Percentiles rank a stretch among this genome's conserved stretches.
phyloP scores from a whole-genome alignment of 192 early-diverging fungal species.

The Neocallimastix lanati region DNA sequence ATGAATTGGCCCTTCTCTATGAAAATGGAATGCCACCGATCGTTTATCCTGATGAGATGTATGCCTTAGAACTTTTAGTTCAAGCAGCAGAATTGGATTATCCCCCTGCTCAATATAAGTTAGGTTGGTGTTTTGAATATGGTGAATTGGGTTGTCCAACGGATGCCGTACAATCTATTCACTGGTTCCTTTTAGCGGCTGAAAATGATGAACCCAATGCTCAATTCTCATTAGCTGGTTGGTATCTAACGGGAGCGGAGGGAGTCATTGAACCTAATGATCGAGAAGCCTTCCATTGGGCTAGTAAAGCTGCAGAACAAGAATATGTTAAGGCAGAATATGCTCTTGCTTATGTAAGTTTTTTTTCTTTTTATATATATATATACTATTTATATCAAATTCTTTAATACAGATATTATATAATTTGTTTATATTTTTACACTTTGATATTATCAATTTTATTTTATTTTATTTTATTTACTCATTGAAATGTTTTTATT shows the following conservation, averaged over 20 bases:
- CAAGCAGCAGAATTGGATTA: constrained; percentile 1
- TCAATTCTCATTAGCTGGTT: constrained; percentile 2
- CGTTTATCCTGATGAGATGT: neutral
- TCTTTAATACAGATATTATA: too few species aligned
- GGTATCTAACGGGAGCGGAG: constrained; percentile 4
- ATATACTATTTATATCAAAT: too few species aligned
- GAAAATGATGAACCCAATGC: constrained; percentile 1
- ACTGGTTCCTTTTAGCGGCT: neutral
- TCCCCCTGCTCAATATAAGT: constrained; percentile 1
- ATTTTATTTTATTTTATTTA: neutral
- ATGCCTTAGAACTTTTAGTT: neutral
- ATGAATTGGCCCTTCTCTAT: neutral
- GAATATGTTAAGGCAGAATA: constrained; percentile 6
- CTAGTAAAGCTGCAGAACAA: constrained; percentile 1
- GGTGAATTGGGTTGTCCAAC: constrained; percentile 1
- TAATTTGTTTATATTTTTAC: too few species aligned
- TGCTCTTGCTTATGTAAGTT: constrained; percentile 2
- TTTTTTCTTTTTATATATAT: too few species aligned
- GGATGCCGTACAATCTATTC: neutral
- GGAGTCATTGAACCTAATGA: neutral
- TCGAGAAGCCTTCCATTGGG: constrained; percentile 1
- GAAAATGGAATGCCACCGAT: neutral
- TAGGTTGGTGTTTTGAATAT: constrained; percentile 1
- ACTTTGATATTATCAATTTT: neutral
- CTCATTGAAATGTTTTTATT: too few species aligned